Conservation (phyloP, 768 basidiomycete genomes). For the Suillus hirtellus region DNA sequence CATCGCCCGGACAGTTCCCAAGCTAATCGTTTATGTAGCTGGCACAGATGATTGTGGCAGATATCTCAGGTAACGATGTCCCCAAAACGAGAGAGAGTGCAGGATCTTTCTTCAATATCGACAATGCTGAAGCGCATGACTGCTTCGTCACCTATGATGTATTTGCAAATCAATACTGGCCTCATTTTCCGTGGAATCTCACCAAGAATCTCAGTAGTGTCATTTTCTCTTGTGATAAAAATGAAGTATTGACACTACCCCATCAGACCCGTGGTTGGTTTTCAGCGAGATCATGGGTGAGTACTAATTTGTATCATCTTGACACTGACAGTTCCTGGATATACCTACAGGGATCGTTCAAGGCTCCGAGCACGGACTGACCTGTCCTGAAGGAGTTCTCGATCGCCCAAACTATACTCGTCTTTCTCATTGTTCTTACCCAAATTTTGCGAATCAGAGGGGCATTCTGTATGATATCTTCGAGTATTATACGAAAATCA, state of each 20-base stretch:
- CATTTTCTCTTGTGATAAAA: background rate
- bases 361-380: constrained; percentile 58
- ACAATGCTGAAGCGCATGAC: constrained; percentile 21
- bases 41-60: constrained; percentile 27
- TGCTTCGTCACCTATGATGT: constrained; percentile 43
- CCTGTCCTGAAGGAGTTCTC: constrained; percentile 37
- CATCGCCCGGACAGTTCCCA: background rate
- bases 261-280: constrained; percentile 58
- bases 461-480: constrained; percentile 54
- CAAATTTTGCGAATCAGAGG: constrained; percentile 54
- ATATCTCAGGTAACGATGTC: constrained; percentile 14
- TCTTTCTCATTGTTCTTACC: constrained; percentile 52
- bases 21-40: constrained; percentile 17
- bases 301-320: constrained; percentile 9
- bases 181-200: constrained; percentile 50
- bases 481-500: constrained; percentile 47
- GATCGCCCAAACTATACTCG: constrained; percentile 44
- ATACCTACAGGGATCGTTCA: constrained; percentile 52
- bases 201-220: constrained; percentile 53
- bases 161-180: constrained; percentile 59
- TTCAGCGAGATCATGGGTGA: constrained; percentile 69
- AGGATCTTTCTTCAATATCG: constrained; percentile 17
- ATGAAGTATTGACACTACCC: constrained; percentile 1
- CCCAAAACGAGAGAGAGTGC: background rate
- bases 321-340: background rate